A percentile compares a stretch with the other conserved stretches of the same genome.
Conservation (phyloP, 73 alveolate genomes). For the Paramecium primaurelia region DNA sequence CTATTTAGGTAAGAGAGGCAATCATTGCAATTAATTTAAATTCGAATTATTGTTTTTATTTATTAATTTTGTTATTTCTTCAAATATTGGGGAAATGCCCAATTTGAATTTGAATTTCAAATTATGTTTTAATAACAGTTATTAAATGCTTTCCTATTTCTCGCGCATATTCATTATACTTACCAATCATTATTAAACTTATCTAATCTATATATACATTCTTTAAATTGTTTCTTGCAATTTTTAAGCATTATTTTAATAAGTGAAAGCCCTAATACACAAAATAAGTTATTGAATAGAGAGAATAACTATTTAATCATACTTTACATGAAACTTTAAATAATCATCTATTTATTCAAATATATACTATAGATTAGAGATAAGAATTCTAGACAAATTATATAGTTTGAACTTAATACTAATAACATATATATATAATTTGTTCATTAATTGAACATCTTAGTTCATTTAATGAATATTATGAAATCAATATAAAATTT, state of each 20-base stretch:
- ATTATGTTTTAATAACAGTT: constrained; percentile 21
- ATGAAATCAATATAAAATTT: background rate
- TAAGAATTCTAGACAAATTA: background rate
- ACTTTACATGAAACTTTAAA: background rate
- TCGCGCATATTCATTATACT: background rate
- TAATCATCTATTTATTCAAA: background rate
- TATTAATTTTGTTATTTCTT: background rate
- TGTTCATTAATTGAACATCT: background rate
- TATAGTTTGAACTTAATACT: background rate
- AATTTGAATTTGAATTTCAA: constrained; percentile 25
- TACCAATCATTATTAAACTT: background rate
- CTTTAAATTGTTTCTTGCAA: background rate
- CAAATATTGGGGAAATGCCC: constrained; percentile 22
- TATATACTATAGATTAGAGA: background rate
- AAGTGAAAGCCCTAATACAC: background rate
- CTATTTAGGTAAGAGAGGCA: constrained; percentile 8
- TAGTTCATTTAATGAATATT: background rate
- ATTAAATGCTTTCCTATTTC: background rate
- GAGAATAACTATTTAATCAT: background rate
- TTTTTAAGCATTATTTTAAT: background rate
- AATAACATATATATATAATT: background rate
- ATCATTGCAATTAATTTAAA: constrained; percentile 2
- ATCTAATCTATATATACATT: background rate
- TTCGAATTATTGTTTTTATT: background rate
- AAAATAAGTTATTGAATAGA: background rate